Percentiles rank a stretch among this genome's conserved stretches.
These are phyloP conservation scores for Astrothelium macrocarpum DNA, from an alignment of 495 filamentous ascomycete genomes.

Conservation along the genomic window DNA sequence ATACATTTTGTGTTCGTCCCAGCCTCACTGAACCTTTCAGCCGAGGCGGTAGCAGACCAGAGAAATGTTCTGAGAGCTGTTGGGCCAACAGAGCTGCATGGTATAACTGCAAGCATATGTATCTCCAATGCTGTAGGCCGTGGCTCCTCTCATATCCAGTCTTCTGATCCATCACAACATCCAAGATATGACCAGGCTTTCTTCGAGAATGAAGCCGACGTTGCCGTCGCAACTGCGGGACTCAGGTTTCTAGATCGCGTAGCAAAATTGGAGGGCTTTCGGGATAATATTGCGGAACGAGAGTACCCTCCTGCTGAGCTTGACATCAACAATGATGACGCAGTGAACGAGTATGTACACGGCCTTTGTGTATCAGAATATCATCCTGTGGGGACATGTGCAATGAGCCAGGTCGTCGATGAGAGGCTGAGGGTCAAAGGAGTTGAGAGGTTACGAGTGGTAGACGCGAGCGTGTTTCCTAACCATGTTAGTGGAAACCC, in stretches of 20 bases:
- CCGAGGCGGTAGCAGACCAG: conserved; percentile 15
- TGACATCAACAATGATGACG: conserved; percentile 11
- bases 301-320: conserved; percentile 7
- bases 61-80: conserved; percentile 8
- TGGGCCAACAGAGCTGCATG: not conserved
- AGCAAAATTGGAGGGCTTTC: not conserved
- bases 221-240: conserved; percentile 11
- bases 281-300: conserved; percentile 10
- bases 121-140: conserved; percentile 5
- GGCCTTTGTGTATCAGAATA: conserved; percentile 9
- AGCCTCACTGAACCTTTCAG: conserved; percentile 1
- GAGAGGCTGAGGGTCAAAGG: conserved; percentile 16
- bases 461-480: conserved; percentile 20
- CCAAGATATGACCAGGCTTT: conserved; percentile 15
- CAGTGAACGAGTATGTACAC: conserved; percentile 10
- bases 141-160: conserved; percentile 19
- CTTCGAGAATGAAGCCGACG: conserved; percentile 14
- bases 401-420: conserved; percentile 19
- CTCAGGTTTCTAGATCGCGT: conserved; percentile 5
- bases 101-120: not conserved
- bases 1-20: not conserved
- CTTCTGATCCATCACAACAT: conserved; percentile 9
- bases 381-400: conserved; percentile 17
- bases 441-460: conserved; percentile 13
- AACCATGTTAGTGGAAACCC: conserved; percentile 18